phyloP scores from a whole-genome alignment of 805 yeast species.

The Teunomyces panamensis region DNA sequence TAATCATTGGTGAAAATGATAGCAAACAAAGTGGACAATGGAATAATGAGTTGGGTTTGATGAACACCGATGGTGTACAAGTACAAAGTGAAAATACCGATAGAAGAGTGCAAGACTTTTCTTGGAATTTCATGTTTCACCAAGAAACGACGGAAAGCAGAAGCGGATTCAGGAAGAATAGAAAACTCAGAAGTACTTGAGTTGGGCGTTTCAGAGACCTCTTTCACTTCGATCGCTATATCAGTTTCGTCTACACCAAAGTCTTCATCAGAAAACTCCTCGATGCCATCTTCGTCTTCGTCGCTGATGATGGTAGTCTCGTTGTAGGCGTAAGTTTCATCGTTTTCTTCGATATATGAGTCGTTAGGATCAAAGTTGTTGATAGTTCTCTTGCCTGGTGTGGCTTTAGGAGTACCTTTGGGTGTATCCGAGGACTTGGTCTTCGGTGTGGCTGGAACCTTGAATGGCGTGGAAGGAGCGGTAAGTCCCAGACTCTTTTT shows the following conservation, averaged over 20 bases:
- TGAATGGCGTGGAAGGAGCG: constrained; percentile 2
- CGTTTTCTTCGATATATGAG: constrained; percentile 38
- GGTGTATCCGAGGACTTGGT: constrained; percentile 10
- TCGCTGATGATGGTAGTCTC: constrained; percentile 19
- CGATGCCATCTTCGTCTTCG: constrained; percentile 13
- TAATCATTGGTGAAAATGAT: constrained; percentile 62
- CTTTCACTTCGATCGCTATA: constrained; percentile 3
- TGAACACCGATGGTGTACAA: constrained; percentile 64
- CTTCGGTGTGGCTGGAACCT: not conserved
- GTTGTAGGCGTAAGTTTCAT: constrained; percentile 30
- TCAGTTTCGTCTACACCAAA: constrained; percentile 11
- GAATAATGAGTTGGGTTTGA: constrained; percentile 55
- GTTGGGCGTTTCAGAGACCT: not conserved
- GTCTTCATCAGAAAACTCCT: constrained; percentile 11
- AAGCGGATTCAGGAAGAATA: not conserved
- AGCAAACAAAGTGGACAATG: constrained; percentile 54
- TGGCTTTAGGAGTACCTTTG: constrained; percentile 4
- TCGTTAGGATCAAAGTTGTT: constrained; percentile 21
- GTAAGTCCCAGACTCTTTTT: not conserved
- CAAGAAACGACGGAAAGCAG: constrained; percentile 36
- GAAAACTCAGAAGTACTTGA: not conserved
- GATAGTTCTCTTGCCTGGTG: constrained; percentile 15
- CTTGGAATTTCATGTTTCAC: constrained; percentile 87
- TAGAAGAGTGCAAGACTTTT: constrained; percentile 82
- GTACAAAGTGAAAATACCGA: constrained; percentile 77